A percentile compares a stretch with the other conserved stretches of the same genome.
phyloP scores from a whole-genome alignment of 1,284 basidiomycete species.

The Farysia itapuensis region DNA sequence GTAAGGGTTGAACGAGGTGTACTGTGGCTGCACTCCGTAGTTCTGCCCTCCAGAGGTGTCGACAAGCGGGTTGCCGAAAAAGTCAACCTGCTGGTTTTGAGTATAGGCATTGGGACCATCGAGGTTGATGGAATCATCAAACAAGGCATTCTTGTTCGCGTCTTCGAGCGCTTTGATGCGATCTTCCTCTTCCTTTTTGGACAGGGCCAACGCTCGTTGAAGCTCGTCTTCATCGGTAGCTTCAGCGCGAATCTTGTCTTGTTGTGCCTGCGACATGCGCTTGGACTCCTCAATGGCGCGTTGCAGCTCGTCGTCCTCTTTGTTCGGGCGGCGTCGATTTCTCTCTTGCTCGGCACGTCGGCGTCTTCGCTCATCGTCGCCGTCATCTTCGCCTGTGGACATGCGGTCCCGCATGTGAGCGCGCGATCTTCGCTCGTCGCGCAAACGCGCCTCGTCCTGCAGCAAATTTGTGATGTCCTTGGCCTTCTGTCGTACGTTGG shows the following conservation, averaged over 20 bases:
- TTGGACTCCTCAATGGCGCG: slow-evolving; percentile 63
- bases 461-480: slow-evolving; percentile 97
- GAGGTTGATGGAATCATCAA: slow-evolving; percentile 68
- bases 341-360: slow-evolving; percentile 23
- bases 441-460: slow-evolving; percentile 81
- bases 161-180: slow-evolving; percentile 66
- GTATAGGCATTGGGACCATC: slow-evolving; percentile 51
- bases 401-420: slow-evolving; percentile 94
- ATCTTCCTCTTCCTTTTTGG: slow-evolving; percentile 73
- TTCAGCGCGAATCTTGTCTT: slow-evolving; percentile 49
- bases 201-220: slow-evolving; percentile 74
- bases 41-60: slow-evolving; percentile 34
- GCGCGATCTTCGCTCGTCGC: slow-evolving; percentile 79
- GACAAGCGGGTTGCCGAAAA: slow-evolving; percentile 51
- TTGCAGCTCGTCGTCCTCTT: slow-evolving; percentile 65
- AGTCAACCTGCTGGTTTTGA: slow-evolving; percentile 50
- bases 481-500: slow-evolving; percentile 95
- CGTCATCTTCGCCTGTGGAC: slow-evolving; percentile 64
- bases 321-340: slow-evolving; percentile 33
- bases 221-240: slow-evolving; percentile 71
- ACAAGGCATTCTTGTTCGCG: slow-evolving; percentile 74
- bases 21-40: slow-evolving; percentile 63
- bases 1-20: slow-evolving; percentile 64
- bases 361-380: slow-evolving; percentile 68
- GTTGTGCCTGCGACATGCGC: slow-evolving; percentile 57